These are phyloP conservation scores for Tricholoma hemisulphureum DNA, from an alignment of 768 basidiomycete genomes.

Conservation along the genomic window DNA sequence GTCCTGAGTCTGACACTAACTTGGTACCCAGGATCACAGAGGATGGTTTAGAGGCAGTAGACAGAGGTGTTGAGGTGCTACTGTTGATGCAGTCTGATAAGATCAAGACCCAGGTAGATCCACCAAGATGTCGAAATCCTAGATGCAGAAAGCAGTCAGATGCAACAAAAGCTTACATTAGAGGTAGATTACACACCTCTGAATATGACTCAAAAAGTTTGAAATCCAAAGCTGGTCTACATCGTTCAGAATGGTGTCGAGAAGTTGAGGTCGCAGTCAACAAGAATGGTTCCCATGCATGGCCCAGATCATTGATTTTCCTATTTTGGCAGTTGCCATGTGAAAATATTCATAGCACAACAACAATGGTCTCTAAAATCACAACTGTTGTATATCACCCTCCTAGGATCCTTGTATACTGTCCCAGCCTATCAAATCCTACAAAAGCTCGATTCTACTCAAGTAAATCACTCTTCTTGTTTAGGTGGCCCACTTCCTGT, in stretches of 20 bases:
- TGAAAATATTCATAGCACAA: too few relatives aligned
- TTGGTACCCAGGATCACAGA: neutral
- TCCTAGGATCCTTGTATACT: too few relatives aligned
- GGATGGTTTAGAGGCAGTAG: neutral
- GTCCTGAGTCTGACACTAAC: neutral
- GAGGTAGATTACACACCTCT: neutral
- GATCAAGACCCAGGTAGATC: neutral
- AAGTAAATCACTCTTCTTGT: too few relatives aligned
- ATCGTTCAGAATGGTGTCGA: neutral
- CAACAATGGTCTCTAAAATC: too few relatives aligned
- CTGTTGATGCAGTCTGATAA: neutral
- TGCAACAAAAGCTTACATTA: neutral
- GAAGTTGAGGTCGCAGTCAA: neutral
- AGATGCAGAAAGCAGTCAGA: neutral
- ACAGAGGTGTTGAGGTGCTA: neutral
- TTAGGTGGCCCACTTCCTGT: too few relatives aligned
- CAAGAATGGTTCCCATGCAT: too few relatives aligned
- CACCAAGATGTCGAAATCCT: neutral
- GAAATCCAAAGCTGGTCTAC: neutral
- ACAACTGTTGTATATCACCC: too few relatives aligned
- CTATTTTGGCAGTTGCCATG: too few relatives aligned
- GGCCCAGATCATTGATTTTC: too few relatives aligned
- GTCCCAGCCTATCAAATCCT: too few relatives aligned
- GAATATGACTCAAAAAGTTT: neutral
- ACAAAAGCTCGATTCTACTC: too few relatives aligned